These are phyloP conservation scores for Xylogone sp. DNA, from an alignment of 2,329 filamentous ascomycete species.

Conservation along the genomic window DNA sequence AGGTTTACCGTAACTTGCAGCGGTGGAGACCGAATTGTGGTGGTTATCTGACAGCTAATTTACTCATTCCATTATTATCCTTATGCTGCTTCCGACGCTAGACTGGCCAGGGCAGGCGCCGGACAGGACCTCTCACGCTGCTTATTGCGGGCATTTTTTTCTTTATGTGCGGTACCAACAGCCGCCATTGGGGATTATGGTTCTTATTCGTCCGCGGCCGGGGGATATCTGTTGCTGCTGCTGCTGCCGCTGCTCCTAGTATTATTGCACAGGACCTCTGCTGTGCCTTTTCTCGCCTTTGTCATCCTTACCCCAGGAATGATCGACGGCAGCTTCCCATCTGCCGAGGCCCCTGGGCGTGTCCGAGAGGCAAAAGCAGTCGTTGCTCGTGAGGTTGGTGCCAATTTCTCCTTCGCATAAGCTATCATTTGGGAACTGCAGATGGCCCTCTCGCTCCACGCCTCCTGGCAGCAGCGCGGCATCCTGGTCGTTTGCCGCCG, in stretches of 20 bases:
- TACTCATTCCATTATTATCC: background rate
- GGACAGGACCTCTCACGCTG: background rate
- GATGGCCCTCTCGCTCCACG: background rate
- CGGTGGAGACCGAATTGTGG: background rate
- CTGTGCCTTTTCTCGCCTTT: background rate
- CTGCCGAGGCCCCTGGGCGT: background rate
- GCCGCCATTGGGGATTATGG: background rate
- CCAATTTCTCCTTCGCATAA: background rate
- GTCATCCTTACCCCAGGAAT: background rate
- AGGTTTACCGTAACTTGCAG: background rate
- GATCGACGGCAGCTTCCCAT: background rate
- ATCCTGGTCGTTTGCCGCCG: background rate
- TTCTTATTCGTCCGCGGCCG: background rate
- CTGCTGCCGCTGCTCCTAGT: background rate
- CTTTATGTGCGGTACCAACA: background rate
- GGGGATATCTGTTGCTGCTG: background rate
- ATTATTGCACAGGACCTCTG: background rate
- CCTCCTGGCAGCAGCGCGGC: background rate
- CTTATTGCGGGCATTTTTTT: background rate
- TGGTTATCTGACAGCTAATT: background rate
- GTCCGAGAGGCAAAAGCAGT: too few relatives aligned
- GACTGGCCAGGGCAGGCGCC: background rate
- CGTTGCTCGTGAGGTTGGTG: background rate
- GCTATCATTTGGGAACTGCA: background rate
- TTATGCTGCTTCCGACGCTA: background rate